Conservation (phyloP, 2,329 filamentous ascomycete genomes). For the Alternaria arborescens region DNA sequence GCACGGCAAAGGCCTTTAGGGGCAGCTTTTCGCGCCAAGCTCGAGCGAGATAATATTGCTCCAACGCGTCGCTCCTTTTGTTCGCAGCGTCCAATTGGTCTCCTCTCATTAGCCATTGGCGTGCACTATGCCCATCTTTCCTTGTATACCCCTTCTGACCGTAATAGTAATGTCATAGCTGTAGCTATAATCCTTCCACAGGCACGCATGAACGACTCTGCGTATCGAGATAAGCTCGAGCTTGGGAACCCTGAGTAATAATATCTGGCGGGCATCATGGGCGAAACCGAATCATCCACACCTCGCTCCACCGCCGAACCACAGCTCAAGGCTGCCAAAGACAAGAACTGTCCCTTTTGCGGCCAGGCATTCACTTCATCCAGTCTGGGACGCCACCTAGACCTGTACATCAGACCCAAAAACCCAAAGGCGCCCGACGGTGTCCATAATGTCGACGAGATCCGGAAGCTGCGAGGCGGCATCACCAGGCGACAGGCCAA, state of each 20-base stretch:
- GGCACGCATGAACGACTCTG: conserved; percentile 27
- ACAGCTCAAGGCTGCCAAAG: conserved; percentile 69
- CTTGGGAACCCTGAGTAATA: conserved; percentile 24
- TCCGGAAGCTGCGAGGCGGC: conserved; percentile 79
- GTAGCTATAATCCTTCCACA: conserved; percentile 11
- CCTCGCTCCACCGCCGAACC: conserved; percentile 36
- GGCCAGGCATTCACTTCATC: conserved; percentile 84
- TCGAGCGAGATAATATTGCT: conserved; percentile 30
- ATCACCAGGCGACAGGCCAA: conserved; percentile 88
- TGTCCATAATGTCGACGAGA: conserved; percentile 88
- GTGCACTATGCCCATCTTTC: conserved; percentile 16
- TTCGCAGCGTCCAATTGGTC: conserved; percentile 21
- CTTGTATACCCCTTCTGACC: conserved; percentile 15
- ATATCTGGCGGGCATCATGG: conserved; percentile 27
- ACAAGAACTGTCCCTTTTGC: conserved; percentile 89
- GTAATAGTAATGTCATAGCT: conserved; percentile 42
- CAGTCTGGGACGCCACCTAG: conserved; percentile 89
- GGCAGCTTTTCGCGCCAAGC: conserved; percentile 35
- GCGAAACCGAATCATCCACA: conserved; percentile 52
- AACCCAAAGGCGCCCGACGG: conserved; percentile 89
- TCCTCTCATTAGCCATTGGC: conserved; percentile 23
- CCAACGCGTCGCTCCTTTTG: conserved; percentile 40
- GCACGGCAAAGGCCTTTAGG: conserved; percentile 27
- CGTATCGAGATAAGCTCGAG: conserved; percentile 29
- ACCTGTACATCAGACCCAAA: conserved; percentile 92